Evolutionary conservation across 371 early-diverging fungal species (phyloP).

Genomic region (Rhizopus delemar): DNA sequence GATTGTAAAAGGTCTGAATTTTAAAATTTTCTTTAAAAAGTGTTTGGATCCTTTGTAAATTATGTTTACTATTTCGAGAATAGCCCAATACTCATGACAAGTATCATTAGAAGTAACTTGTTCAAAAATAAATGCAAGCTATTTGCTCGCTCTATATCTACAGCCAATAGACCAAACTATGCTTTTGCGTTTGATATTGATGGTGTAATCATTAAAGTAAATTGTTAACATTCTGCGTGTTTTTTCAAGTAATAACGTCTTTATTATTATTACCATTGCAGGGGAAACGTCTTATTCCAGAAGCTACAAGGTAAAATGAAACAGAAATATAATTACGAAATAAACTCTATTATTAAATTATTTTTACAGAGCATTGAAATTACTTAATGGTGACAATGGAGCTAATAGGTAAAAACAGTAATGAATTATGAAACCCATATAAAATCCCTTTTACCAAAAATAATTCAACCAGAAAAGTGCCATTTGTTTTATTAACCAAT

Average conservation of each 20-base stretch:
- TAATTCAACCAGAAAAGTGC: constrained; percentile 50
- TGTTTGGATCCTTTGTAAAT: too few relatives aligned
- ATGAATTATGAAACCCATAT: not conserved
- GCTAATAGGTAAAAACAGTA: constrained; percentile 36
- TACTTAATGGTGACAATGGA: constrained; percentile 63
- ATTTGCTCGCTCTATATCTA: constrained; percentile 13
- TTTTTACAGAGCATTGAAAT: constrained; percentile 49
- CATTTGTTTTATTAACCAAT: constrained; percentile 83
- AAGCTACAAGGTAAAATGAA: constrained; percentile 33
- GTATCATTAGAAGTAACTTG: not conserved
- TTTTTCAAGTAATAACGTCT: not conserved
- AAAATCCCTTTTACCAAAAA: not conserved
- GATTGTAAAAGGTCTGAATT: too few relatives aligned
- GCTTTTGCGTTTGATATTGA: constrained; percentile 81
- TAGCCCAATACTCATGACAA: not conserved
- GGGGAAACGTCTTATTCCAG: constrained; percentile 42
- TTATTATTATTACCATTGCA: not conserved
- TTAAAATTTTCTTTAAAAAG: too few relatives aligned
- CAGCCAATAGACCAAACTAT: constrained; percentile 38
- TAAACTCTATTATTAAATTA: not conserved
- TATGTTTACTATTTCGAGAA: too few relatives aligned
- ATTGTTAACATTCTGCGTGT: not conserved
- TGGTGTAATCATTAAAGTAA: constrained; percentile 77
- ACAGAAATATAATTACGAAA: not conserved
- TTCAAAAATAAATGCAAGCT: not conserved